These are phyloP conservation scores for Torulaspora delbrueckii DNA, from an alignment of 805 yeast species.

Conservation along the genomic window DNA sequence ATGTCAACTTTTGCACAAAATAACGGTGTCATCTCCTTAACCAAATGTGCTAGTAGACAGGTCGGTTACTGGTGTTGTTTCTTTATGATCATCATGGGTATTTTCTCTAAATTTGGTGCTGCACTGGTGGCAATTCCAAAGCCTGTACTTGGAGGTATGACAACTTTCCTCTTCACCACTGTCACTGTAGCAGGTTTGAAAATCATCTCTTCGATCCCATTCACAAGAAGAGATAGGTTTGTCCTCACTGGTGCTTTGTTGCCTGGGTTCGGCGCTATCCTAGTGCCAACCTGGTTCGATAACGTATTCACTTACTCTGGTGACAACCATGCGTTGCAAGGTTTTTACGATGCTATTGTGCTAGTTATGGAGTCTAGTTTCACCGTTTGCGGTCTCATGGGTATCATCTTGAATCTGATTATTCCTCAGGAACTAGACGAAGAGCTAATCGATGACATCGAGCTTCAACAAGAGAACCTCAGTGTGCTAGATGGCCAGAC, in stretches of 20 bases:
- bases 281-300: slow-evolving; percentile 62
- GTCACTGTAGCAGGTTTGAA: slow-evolving; percentile 72
- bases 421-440: slow-evolving; percentile 57
- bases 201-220: slow-evolving; percentile 48
- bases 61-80: slow-evolving; percentile 79
- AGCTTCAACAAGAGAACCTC: slow-evolving; percentile 25
- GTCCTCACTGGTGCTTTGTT: slow-evolving; percentile 60
- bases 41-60: slow-evolving; percentile 82
- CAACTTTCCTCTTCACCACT: slow-evolving; percentile 66
- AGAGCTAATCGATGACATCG: slow-evolving; percentile 28
- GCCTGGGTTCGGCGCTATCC: slow-evolving; percentile 62
- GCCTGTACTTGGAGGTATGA: slow-evolving; percentile 85
- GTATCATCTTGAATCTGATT: slow-evolving; percentile 55
- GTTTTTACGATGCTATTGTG: slow-evolving; percentile 63
- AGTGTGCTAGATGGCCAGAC: slow-evolving; percentile 24
- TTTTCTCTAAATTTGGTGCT: slow-evolving; percentile 82
- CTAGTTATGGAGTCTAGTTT: slow-evolving; percentile 70
- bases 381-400: slow-evolving; percentile 64
- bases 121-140: slow-evolving; percentile 80
- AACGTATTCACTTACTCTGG: slow-evolving; percentile 63
- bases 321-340: slow-evolving; percentile 48
- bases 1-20: slow-evolving; percentile 91
- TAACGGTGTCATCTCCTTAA: slow-evolving; percentile 89
- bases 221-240: slow-evolving; percentile 70
- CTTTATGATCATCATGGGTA: slow-evolving; percentile 79